phyloP scores from a whole-genome alignment of 176 grass and related monocot genomes.

The Oryza longistaminata region DNA sequence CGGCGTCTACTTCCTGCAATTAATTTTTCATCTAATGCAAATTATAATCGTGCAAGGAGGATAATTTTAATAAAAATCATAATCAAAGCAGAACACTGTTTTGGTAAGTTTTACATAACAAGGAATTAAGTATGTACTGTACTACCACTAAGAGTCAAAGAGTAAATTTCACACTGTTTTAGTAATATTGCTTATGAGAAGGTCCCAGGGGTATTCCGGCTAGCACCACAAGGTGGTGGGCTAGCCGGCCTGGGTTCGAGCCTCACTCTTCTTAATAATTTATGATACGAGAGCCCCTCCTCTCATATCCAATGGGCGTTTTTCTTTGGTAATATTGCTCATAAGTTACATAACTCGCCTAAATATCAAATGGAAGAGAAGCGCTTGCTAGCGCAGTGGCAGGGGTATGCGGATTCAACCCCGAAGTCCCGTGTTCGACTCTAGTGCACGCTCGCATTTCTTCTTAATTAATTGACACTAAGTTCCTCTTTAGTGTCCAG shows the following conservation, averaged over 20 bases:
- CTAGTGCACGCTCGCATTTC: too few species aligned
- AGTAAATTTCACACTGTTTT: not conserved
- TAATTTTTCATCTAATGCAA: constrained; percentile 17
- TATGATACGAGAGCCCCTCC: too few species aligned
- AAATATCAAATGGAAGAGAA: not conserved
- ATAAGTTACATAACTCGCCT: not conserved
- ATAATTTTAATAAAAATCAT: constrained; percentile 10
- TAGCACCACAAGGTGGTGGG: too few species aligned
- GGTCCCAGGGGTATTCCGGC: too few species aligned
- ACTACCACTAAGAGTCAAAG: not conserved
- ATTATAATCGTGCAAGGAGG: not conserved
- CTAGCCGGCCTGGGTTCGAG: too few species aligned
- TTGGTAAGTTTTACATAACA: not conserved
- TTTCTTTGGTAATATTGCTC: not conserved
- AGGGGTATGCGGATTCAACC: too few species aligned
- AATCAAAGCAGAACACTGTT: not conserved
- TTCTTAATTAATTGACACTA: too few species aligned
- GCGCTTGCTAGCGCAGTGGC: too few species aligned
- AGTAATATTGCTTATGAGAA: not conserved
- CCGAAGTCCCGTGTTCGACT: too few species aligned
- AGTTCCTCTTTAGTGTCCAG: too few species aligned
- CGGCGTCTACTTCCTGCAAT: constrained; percentile 50
- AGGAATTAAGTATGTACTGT: not conserved
- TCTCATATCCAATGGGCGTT: too few species aligned
- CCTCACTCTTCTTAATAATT: too few species aligned